phyloP scores from a whole-genome alignment of 1,284 basidiomycete genomes.

The Golubevia pallescens region DNA sequence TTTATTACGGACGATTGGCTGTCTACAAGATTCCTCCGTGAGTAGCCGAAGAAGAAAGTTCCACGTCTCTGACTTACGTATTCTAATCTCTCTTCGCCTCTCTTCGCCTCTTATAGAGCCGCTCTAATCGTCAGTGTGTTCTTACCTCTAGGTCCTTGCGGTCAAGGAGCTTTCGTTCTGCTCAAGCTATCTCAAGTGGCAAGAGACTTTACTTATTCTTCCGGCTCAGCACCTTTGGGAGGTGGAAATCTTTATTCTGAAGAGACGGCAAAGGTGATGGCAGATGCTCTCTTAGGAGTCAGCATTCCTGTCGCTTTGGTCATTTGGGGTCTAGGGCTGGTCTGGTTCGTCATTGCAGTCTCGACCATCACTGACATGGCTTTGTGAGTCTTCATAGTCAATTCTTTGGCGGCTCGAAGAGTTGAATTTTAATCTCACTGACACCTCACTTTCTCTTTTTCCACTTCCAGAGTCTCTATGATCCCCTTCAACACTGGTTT shows the following conservation, averaged over 20 bases:
- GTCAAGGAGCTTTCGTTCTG: conserved; percentile 35
- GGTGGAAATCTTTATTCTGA: conserved; percentile 8
- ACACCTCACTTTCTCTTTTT: too few species aligned
- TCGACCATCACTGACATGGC: conserved; percentile 27
- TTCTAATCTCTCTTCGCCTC: too few species aligned
- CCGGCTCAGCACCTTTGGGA: not conserved
- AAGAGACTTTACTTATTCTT: not conserved
- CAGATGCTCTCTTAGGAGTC: conserved; percentile 30
- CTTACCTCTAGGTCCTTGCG: conserved; percentile 46
- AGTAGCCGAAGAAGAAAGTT: too few species aligned
- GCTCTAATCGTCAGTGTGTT: conserved; percentile 39
- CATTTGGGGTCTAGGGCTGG: conserved; percentile 48
- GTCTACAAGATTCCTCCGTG: too few species aligned
- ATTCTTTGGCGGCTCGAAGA: not conserved
- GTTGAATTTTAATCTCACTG: not conserved
- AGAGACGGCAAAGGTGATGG: conserved; percentile 23
- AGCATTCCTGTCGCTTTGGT: conserved; percentile 24
- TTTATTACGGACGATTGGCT: conserved; percentile 37
- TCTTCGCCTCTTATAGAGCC: conserved; percentile 39
- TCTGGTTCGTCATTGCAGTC: conserved; percentile 44
- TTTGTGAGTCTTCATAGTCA: too few species aligned
- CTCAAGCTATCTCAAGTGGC: conserved; percentile 27
- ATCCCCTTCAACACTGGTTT: conserved; percentile 48
- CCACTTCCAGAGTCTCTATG: too few species aligned
- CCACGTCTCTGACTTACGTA: too few species aligned